Percentiles rank a stretch among this genome's conserved stretches.
Evolutionary conservation across 2,329 filamentous ascomycete species (phyloP).

Genomic region (Monascus ruber): DNA sequence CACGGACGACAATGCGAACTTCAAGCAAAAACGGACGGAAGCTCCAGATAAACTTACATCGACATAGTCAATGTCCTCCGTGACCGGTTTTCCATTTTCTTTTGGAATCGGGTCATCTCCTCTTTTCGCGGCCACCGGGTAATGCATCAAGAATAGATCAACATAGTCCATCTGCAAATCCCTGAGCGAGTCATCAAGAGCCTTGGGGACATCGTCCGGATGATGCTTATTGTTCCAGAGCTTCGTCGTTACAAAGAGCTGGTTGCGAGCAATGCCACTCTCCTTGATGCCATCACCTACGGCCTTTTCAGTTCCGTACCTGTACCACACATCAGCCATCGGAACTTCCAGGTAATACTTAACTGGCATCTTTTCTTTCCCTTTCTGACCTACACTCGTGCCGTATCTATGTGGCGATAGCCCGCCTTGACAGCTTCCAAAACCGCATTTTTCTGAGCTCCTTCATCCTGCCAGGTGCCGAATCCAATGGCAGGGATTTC

Average conservation of each 20-base stretch:
- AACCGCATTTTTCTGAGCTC: constrained; percentile 40
- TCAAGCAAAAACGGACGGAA: too few relatives aligned
- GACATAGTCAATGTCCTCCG: constrained; percentile 37
- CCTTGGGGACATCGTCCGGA: constrained; percentile 50
- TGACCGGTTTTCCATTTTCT: constrained; percentile 30
- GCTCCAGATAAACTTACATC: constrained; percentile 22
- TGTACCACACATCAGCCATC: too few relatives aligned
- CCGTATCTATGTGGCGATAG: constrained; percentile 47
- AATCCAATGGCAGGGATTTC: constrained; percentile 40
- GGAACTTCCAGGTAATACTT: too few relatives aligned
- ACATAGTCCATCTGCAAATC: constrained; percentile 55
- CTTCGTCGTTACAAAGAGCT: constrained; percentile 58
- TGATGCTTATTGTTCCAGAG: constrained; percentile 55
- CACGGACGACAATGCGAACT: too few relatives aligned
- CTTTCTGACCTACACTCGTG: constrained; percentile 25
- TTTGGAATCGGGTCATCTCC: constrained; percentile 39
- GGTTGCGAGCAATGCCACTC: constrained; percentile 50
- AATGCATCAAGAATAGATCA: constrained; percentile 61
- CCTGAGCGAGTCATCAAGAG: constrained; percentile 50
- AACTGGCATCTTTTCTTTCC: background rate
- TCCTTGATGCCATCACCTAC: constrained; percentile 55
- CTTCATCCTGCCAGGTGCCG: constrained; percentile 44
- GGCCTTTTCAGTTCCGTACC: constrained; percentile 54
- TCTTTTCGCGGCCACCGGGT: constrained; percentile 44
- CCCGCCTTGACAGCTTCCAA: constrained; percentile 37